Evolutionary conservation across 2,329 filamentous ascomycete genomes (phyloP), one percentile per base, ranked within the genome.

Genomic region (Cladophialophora yegresii): DNA sequence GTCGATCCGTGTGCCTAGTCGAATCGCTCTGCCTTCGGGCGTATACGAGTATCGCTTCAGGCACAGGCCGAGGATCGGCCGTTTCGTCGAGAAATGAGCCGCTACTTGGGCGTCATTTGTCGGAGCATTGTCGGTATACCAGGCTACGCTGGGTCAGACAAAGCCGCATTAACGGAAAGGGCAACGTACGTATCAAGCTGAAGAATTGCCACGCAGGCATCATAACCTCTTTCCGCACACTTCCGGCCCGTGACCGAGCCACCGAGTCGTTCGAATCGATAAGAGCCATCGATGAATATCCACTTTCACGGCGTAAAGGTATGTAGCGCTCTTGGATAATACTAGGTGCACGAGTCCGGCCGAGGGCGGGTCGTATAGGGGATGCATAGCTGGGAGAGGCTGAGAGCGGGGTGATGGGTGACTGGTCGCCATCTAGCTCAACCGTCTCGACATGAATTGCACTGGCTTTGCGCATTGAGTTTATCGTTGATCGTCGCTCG

Each of bases 151-250:
- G 56, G 68, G 82, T 75, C 81, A 79, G 71, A 63, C 36, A 70
- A 81, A 78, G 67, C 9, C 65, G 26, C 30, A 66, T 55, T 67
- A 63, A 23, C 43, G 16, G 45, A 26, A 36, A 23, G 50, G 20
- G 62, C 22, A 64, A 82, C 89, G 78, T 80, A 92, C 90, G 93
- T 71, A 97, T 92, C 28, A 98, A 81, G 72, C 90, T 92, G 78
- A 97, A 98, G 73, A 98, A 96, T 73, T 97, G 93, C 92, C 93
- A 98, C 1, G 95, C 95, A 43, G 93, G 93, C 81, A 98, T 96
- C 64, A 93, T 88, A 13, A 98, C 90, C 72, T 96, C 93, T 73
- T 93, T 96, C 68, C 84, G 77, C 56, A 83, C 76, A 36, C 79
- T 81, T 45, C 77, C 77, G 60, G 71, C 76, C 13, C 75, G 73